Evolutionary conservation across 208 protist species (phyloP).

Genomic region (Acanthamoeba lenticulata): DNA sequence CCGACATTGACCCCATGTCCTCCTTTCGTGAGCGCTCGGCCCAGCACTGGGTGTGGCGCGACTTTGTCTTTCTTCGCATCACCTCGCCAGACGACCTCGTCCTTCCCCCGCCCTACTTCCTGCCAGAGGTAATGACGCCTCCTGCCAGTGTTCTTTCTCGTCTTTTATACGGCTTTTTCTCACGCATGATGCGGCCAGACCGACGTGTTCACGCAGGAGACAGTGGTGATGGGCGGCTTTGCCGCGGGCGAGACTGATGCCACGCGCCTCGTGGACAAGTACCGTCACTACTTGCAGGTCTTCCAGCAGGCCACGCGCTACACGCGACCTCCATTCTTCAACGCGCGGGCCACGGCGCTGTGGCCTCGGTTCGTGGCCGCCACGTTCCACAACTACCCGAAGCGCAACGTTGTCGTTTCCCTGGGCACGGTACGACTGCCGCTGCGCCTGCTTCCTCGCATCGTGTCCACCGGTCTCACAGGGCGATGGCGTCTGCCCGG

Average conservation of each 20-base stretch:
- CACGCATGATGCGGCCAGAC: neutral
- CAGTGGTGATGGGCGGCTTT: constrained; percentile 1
- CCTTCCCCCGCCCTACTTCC: constrained; percentile 12
- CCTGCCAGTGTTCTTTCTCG: neutral
- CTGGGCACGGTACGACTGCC: neutral
- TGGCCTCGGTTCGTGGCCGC: neutral
- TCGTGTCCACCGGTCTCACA: no score
- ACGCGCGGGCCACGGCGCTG: neutral
- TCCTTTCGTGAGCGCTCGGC: constrained; percentile 9
- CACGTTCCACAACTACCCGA: constrained; percentile 15
- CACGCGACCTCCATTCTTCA: constrained; percentile 36
- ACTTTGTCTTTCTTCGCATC: constrained; percentile 43
- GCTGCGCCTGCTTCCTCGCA: no score
- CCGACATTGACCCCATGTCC: constrained; percentile 60
- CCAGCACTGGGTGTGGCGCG: constrained; percentile 48
- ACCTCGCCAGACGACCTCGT: neutral
- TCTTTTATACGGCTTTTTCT: neutral
- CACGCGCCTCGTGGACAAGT: neutral
- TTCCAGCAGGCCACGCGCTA: neutral
- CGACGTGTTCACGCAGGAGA: constrained; percentile 37
- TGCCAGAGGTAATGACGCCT: neutral
- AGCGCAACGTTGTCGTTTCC: neutral
- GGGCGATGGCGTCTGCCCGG: no score
- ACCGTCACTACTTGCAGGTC: neutral
- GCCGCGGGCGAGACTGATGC: neutral